Base-by-base conservation (phyloP, 495 filamentous ascomycete species). In the Neurospora sp. region DNA sequence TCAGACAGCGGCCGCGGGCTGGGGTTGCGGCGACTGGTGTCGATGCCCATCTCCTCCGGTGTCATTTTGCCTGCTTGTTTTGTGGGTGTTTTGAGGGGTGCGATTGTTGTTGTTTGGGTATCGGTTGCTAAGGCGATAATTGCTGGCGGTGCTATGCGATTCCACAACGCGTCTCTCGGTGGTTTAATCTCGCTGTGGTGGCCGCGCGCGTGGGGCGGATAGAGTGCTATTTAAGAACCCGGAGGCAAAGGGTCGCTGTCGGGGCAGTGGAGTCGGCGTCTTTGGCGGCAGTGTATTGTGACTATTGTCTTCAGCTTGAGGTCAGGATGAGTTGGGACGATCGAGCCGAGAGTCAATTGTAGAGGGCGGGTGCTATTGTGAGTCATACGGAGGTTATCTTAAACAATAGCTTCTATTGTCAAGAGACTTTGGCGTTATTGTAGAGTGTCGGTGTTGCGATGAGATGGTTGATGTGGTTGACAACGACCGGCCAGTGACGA, bases 21-120 rank as follows among this genome's bases (percentile, higher is more conserved):
- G 79, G 92, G 90, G 82, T 97, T 98, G 79, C 96, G 91, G 77
- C 94, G 88, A 75, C 81, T 89, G 72, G 88, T 84, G 83, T 97
- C 94, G 78, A 96, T 92, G 79, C 96, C 92, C 77, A 82, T 80
- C 27, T 77, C 73, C 71, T 80, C 76, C 8, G 71, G 75, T 35
- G 74, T 72, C 31, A 65, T 65, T 35, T 31, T 65, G 27, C 12
- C 53, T 35, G 53, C 27, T 35, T 65, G 53, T 18, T 27, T 65
- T 31, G 53, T 65, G 22, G 27, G 53, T 31, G 53, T 35, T 18
- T 4, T 14, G 12, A 8, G 53, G 14, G 27, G 12, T 65, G 53
- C 20, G 22, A 59, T 65, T 65, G 53, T 18, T 65, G 53, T 65
- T 61, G 53, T 65, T 65, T 35, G 47, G 53, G 53, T 65, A 14